Base-by-base conservation (phyloP, 352 stramenopile species). In the Plasmopara viticola region DNA sequence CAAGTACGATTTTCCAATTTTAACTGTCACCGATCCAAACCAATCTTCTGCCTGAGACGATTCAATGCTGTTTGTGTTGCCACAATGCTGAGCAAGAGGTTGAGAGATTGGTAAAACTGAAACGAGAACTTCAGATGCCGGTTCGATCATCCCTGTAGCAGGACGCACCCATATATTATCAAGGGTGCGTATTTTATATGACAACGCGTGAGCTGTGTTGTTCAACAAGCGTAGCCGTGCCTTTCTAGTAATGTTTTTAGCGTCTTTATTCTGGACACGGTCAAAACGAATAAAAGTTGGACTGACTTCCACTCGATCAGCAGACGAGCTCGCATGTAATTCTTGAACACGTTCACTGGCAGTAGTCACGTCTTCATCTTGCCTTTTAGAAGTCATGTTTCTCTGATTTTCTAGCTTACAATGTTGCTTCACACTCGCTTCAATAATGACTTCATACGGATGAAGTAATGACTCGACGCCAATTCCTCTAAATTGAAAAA, bases 401-500 rank as follows among this genome's bases (percentile, higher is more conserved):
- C 2, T 50, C 29, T 35, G 20, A 13, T 17, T 18, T 47, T 18
- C 52, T 51, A 6, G 15, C 43, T 2, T 35, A 12, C 10, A 12
- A 17, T 72, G 55, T 8, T 56, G 59, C 13, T 74, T 72, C 33
- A 94, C 81, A 50, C 79, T 88, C 20, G 81, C 79, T 68, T 94
- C 84, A 28, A 94, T 84, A 17, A 94, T 57, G 17, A 92, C 72
- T 73, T 94, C 84, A 35, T 90, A 91, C 5, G 81, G 82, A 20
- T 72, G 59, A 35, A 80, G 82, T 12, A 91, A 56, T 9, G 70
- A 73, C 25, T 92, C 62, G 31, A 74, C 45, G 0, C 77, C 81
- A 29, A 94, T 71, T 20, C 72, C 83, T 53, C 84, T 68, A 41
- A 94, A 94, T 59, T 94, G 84, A 37, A 94, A 91, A n/a, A 94